Evolutionary conservation across 2,329 filamentous ascomycete genomes (phyloP), one percentile per base, ranked within the genome.

Genomic region (Phialocephala sp.): DNA sequence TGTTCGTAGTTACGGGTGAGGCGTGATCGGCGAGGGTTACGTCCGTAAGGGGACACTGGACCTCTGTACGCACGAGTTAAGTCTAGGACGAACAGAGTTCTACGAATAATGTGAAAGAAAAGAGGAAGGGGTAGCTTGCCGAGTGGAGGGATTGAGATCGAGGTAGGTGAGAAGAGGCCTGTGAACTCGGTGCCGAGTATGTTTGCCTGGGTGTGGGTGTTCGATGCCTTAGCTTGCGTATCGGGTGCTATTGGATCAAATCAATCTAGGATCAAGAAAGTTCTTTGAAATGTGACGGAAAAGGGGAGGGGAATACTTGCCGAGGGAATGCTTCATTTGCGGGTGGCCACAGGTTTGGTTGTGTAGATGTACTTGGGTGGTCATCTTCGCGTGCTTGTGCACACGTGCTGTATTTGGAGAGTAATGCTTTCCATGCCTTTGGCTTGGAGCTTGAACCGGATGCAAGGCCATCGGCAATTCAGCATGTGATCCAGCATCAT

Each of bases 251-350:
- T 61, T 57, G 55, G 15, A 87, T 77, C 80, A 76, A 83, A 85
- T 90, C 66, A 81, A 84, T 82, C 83, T 88, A 87, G 84, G 83
- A 88, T 83, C 84, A 87, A 32, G 27, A 58, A 76, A 86, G 82
- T 80, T 85, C 83, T 82, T 83, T 83, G 76, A 72, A 71, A 79
- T 73, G 68, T 35, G 68, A 71, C 67, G 72, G 72, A 74, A 77
- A 79, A 79, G 78, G 74, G 81, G 82, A 84, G 78, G 75, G 84
- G 83, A 59, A 22, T 66, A 69, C 93, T 91, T 92, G 91, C 94
- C 94, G 78, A 97, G 87, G 82, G 50, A 32, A 32, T 32, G 50
- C 24, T 54, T 54, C 14, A 9, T 8, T 41, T 41, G 37, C 12
- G 2, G 43, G n/a, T 47, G 43, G n/a, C 11, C 8, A 18, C 2